Evolutionary conservation across 2,329 filamentous ascomycete species (phyloP), one percentile per base, ranked within the genome.

Genomic region (Lecanosticta acicola): DNA sequence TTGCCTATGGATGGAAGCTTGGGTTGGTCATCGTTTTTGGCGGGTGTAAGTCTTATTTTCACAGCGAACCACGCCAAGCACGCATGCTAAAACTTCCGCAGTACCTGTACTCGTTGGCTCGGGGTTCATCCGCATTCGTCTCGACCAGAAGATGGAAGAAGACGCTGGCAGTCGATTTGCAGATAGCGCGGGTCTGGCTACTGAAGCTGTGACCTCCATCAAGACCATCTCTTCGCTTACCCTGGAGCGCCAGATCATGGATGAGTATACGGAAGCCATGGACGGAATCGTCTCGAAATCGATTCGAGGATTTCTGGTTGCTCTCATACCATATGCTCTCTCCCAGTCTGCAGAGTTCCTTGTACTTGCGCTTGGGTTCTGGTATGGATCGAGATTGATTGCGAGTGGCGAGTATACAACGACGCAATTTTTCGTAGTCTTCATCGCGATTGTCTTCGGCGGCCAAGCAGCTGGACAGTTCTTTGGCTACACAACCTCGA

Each of bases 401-500:
- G 54, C 60, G 3, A 58, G 48, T 32, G 55, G 58, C 10, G 61
- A 68, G 35, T 67, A 67, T 53, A 59, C 54, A 3, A 56, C 55
- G 3, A 48, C 65, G 3, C 63, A 73, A 16, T 81, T 80, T 58
- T 80, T 79, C 57, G 70, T 77, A 1, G 70, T 78, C 21, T 85
- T 83, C 62, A 80, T 84, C 62, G 78, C 81, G 0, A 51, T 60
- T 11, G 42, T 85, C 20, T 78, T 85, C 52, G 82, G 82, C 1
- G 80, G 80, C 4, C 81, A 88, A 63, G 71, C 74, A 0, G 81
- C 83, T 0, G 84, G 82, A 0, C 77, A 83, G 50, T 79, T 81
- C 45, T 79, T 88, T 51, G 78, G 78, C 34, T 84, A 85, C 53
- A 79, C 60, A 54, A 64, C 53, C 1, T 59, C 57, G 1, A 64